Base-by-base conservation (phyloP, 225 moss, liverwort and hornwort genomes). In the Polytrichum commune region DNA sequence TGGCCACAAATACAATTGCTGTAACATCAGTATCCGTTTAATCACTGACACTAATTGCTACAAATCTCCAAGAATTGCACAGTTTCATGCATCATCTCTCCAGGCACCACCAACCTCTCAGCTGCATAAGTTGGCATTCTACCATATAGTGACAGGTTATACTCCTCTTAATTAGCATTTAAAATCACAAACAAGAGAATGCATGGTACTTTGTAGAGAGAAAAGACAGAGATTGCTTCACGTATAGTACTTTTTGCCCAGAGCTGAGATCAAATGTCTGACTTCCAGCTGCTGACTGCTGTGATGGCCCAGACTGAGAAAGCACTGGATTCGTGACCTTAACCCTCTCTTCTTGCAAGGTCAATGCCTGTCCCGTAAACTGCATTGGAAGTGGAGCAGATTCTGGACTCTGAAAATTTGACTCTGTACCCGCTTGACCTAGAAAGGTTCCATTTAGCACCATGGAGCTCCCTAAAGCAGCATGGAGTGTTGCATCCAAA, bases 241-340 rank as follows among this genome's bases (percentile, higher is more conserved):
- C 13, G 46, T 3, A 46, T 61, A 33, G 5, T 77, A 85, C 85
- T 80, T 86, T 83, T 62, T 80, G 86, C 25, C 72, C 74, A 67
- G 80, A 35, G 67, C 72, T 79, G 75, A 77, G 73, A 16, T 83
- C 82, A 22, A 79, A 80, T 74, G 70, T 77, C 75, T 77, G 80
- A 70, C 60, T 83, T 70, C 72, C 23, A 67, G 66, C 20, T 20
- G 22, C 54, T 53, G 54, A 54, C 54, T 68, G 68, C 54, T 53
- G 68, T 63, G 71, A 76, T 26, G 79, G 63, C 62, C 73, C 81
- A 84, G 81, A 76, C 46, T 79, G 79, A 67, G 84, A 76, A 23
- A 73, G 64, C 69, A 75, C 72, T 25, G 79, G 72, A 63, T 72
- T 81, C 24, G 69, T 72, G 74, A 64, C 72, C 60, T 75, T 84